Evolutionary conservation across 768 basidiomycete species (phyloP).

Genomic region (Sporobolomyces pararoseus): DNA sequence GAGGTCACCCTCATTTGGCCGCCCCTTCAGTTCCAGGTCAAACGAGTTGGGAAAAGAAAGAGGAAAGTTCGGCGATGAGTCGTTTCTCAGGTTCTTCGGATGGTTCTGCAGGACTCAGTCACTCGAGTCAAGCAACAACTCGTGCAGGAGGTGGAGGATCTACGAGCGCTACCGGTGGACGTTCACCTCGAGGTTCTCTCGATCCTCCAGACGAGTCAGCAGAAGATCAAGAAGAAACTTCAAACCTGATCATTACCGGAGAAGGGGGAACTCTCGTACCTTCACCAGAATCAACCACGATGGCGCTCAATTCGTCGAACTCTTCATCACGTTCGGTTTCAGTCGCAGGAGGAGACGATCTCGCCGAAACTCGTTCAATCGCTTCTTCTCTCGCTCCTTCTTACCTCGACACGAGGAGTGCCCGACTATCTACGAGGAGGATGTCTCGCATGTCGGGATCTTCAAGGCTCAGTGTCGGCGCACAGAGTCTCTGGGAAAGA

Average conservation of each 20-base stretch:
- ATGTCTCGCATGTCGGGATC: conserved; percentile 24
- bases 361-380: conserved; percentile 25
- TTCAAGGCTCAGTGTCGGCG: conserved; percentile 17
- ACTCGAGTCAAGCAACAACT: not conserved
- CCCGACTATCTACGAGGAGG: conserved; percentile 9
- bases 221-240: conserved; percentile 26
- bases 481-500: conserved; percentile 34
- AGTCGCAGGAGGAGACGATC: conserved; percentile 5
- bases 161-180: not conserved
- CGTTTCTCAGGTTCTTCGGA: conserved; percentile 44
- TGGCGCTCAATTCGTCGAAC: conserved; percentile 7
- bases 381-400: conserved; percentile 23
- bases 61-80: conserved; percentile 19
- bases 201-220: conserved; percentile 39
- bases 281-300: conserved; percentile 2
- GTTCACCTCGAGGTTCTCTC: conserved; percentile 33
- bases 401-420: conserved; percentile 14
- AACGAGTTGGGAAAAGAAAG: conserved; percentile 44
- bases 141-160: conserved; percentile 7
- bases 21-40: conserved; percentile 4
- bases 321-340: conserved; percentile 6
- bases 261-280: conserved; percentile 2
- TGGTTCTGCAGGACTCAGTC: conserved; percentile 21
- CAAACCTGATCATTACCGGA: not conserved
- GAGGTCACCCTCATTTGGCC: not conserved